These are phyloP conservation scores for Corchorus olitorius DNA, from an alignment of 345 rosid genomes.

Conservation along the genomic window DNA sequence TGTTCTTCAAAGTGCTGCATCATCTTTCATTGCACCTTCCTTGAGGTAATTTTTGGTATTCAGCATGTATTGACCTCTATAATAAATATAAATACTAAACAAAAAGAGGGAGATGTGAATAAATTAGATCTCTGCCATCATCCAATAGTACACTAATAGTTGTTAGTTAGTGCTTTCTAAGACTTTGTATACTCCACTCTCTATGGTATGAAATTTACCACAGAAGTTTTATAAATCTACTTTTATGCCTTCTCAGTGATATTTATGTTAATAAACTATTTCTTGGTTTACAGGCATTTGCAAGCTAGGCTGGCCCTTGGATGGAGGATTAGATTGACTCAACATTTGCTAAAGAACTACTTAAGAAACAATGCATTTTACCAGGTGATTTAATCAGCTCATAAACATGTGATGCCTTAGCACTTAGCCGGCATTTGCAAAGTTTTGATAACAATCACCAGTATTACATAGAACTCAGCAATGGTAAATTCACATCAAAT, in stretches of 20 bases:
- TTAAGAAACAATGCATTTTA: constrained; percentile 93
- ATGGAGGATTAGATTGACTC: constrained; percentile 95
- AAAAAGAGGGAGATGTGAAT: not conserved
- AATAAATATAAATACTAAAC: constrained; percentile 9
- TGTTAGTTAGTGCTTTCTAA: not conserved
- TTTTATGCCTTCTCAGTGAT: not conserved
- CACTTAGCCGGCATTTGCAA: constrained; percentile 3
- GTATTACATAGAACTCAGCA: not conserved
- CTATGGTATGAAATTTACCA: not conserved
- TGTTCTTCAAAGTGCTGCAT: constrained; percentile 93
- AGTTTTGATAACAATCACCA: constrained; percentile 2
- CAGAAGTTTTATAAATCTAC: constrained; percentile 1
- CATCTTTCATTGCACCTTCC: constrained; percentile 93
- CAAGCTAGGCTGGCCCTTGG: constrained; percentile 86
- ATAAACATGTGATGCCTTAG: constrained; percentile 17
- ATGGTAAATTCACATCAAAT: constrained; percentile 15
- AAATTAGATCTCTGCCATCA: not conserved
- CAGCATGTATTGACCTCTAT: not conserved
- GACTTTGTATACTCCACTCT: not conserved
- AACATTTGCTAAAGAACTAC: constrained; percentile 82
- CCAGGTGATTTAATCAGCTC: constrained; percentile 55
- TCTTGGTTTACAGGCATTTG: constrained; percentile 63
- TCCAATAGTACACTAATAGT: too few relatives aligned
- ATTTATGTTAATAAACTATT: not conserved
- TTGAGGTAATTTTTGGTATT: constrained; percentile 53